Evolutionary conservation across 805 yeast genomes (phyloP).

Genomic region (Starmera quercuum): DNA sequence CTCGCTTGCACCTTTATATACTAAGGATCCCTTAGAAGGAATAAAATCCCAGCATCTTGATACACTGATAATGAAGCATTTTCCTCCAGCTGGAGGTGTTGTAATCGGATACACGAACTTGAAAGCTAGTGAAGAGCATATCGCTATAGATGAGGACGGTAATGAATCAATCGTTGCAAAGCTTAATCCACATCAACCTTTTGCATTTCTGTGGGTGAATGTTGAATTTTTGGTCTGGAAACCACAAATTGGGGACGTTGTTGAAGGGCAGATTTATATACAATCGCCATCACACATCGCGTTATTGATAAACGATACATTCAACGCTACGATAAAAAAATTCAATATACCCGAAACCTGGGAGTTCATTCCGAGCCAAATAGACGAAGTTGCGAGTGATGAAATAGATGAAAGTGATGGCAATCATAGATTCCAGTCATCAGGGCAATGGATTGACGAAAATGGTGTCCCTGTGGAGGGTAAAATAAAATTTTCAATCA

Average conservation of each 20-base stretch:
- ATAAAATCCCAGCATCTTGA: conserved; percentile 84
- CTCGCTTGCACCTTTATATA: conserved; percentile 80
- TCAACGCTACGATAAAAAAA: conserved; percentile 87
- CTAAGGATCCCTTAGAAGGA: conserved; percentile 66
- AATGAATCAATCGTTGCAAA: conserved; percentile 44
- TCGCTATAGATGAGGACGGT: conserved; percentile 29
- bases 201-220: conserved; percentile 78
- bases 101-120: conserved; percentile 74
- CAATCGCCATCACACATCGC: conserved; percentile 96
- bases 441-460: conserved; percentile 86
- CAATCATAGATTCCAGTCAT: conserved; percentile 32
- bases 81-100: conserved; percentile 67
- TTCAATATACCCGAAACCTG: conserved; percentile 80
- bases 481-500: conserved; percentile 68
- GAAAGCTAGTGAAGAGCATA: conserved; percentile 35
- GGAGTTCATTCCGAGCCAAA: conserved; percentile 77
- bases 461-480: conserved; percentile 74
- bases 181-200: conserved; percentile 73
- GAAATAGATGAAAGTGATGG: conserved; percentile 15
- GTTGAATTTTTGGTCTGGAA: conserved; percentile 85
- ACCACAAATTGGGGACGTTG: conserved; percentile 78
- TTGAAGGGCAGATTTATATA: conserved; percentile 85
- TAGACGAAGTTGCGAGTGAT: conserved; percentile 38
- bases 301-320: conserved; percentile 81
- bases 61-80: conserved; percentile 80